Conservation (phyloP, 441 rosid species). For the Corymbia calophylla region DNA sequence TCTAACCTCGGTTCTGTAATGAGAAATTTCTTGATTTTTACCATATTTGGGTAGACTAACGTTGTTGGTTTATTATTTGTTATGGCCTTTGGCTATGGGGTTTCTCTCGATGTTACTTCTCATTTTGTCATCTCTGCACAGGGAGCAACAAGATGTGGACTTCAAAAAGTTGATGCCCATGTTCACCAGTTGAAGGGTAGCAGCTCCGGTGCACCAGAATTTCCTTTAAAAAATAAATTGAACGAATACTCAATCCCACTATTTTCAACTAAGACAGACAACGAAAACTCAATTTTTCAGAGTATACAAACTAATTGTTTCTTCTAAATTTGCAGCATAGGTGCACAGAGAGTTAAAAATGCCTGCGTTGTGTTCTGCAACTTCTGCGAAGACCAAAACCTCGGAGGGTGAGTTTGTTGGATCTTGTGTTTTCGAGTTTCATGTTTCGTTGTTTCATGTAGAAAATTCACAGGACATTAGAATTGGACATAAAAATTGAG, state of each 20-base stretch:
- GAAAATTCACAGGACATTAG: not conserved
- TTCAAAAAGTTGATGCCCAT: too few relatives aligned
- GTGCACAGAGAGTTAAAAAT: conserved; percentile 48
- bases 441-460: not conserved
- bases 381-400: conserved; percentile 72
- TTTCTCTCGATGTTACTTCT: not conserved
- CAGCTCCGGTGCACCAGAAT: too few relatives aligned
- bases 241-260: too few relatives aligned
- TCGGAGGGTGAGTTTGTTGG: conserved; percentile 47
- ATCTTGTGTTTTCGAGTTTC: not conserved
- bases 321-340: too few relatives aligned
- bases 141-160: too few relatives aligned
- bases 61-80: not conserved
- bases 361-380: conserved; percentile 72
- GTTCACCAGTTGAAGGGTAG: too few relatives aligned
- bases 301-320: too few relatives aligned
- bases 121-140: not conserved
- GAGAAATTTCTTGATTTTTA: not conserved
- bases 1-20: conserved; percentile 29
- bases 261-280: too few relatives aligned
- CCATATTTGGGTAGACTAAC: not conserved
- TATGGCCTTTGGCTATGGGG: not conserved
- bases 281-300: too few relatives aligned
- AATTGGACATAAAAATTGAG: too few relatives aligned
- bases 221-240: too few relatives aligned